Evolutionary conservation across 2,329 filamentous ascomycete species (phyloP).

Genomic region (Fusarium nanum): DNA sequence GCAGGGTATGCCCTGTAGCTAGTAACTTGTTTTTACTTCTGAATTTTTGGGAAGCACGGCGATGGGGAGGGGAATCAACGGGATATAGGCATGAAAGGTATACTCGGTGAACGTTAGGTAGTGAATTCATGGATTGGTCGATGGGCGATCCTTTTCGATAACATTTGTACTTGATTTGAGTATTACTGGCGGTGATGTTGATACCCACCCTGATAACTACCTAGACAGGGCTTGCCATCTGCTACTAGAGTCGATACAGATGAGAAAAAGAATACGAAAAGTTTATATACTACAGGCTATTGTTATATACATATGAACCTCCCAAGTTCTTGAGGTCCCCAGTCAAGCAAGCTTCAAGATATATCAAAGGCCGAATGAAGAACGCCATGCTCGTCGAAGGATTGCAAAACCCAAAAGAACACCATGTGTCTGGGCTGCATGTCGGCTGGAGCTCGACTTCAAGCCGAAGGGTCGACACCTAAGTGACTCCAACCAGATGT

Average conservation of each 20-base stretch:
- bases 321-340: neutral
- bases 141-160: constrained; percentile 15
- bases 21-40: constrained; percentile 38
- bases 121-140: constrained; percentile 43
- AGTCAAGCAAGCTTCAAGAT: constrained; percentile 7
- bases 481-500: constrained; percentile 1
- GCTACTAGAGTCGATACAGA: neutral
- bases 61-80: constrained; percentile 37
- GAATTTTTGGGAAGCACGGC: constrained; percentile 44
- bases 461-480: neutral
- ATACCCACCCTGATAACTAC: neutral
- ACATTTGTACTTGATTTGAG: neutral
- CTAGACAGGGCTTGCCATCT: neutral
- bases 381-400: constrained; percentile 39
- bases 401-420: constrained; percentile 26
- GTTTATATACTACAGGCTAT: constrained; percentile 28
- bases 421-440: constrained; percentile 11
- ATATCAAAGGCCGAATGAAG: constrained; percentile 18
- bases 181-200: neutral
- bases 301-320: constrained; percentile 21
- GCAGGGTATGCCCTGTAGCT: constrained; percentile 35
- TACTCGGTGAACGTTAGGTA: constrained; percentile 43
- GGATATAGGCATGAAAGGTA: constrained; percentile 43
- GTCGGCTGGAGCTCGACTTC: neutral
- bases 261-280: constrained; percentile 1